Evolutionary conservation across 129 eudicot species (phyloP), one percentile per base, ranked within the genome.

Genomic region (Lactuca saligna): DNA sequence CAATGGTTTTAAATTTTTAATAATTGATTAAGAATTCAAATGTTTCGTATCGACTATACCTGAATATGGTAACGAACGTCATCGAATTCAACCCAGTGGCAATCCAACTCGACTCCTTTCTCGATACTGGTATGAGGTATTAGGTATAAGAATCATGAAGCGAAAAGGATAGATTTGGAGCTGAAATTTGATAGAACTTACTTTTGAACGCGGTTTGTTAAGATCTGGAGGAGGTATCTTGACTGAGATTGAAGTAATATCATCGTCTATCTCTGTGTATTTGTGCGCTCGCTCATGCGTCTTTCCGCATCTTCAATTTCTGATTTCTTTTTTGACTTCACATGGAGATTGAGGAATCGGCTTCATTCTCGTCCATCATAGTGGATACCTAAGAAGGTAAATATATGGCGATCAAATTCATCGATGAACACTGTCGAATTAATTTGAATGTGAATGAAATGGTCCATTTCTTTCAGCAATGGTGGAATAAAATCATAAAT

Each of bases 51-150:
- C 38, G 5, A 35, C 5, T 35, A 6, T 35, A 35, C 98, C 98
- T 89, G 97, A 80, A 89, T 79, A 76, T 93, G 96, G 76, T 86
- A 93, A 32, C 97, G 95, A 17, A 93, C 87, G 60, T 93, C 98
- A 78, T 83, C 96, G 78, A 93, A 93, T 77, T 93, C 98, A 62
- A 89, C 87, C 95, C 96, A 93, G 10, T 89, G 91, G 82, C 92
- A 84, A 69, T 93, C 96, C 78, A 93, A 80, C 63, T 93, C 97
- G 60, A 85, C 92, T 65, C 98, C 97, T 85, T 93, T 89, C 7
- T 89, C 98, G 74, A 87, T 90, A 80, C 97, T 93, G 89, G 62
- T 78, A 38, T 11, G 48, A 41, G 12, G 48, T 41, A 42, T 17
- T 57, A 7, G 46, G 59, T 16, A 35, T 4, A 49, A 48, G 48